Conservation (phyloP, 768 basidiomycete genomes). For the Boletus pseudo-olivaceus region DNA sequence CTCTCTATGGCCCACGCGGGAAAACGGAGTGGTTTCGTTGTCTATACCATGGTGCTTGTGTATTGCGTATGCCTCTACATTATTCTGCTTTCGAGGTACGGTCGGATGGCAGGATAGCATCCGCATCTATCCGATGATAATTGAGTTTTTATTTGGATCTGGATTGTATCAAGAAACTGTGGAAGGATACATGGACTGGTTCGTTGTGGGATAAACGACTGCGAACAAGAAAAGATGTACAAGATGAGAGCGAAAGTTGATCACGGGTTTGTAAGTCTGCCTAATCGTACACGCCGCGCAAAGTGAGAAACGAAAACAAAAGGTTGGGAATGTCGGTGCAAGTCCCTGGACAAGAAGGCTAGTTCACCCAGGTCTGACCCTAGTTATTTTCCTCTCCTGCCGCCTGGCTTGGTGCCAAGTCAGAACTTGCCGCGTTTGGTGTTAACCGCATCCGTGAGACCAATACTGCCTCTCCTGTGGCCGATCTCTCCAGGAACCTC, state of each 20-base stretch:
- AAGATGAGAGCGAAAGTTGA: constrained; percentile 3
- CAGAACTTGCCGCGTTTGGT: constrained; percentile 40
- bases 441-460: constrained; percentile 41
- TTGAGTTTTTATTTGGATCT: constrained; percentile 16
- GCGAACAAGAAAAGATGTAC: constrained; percentile 2
- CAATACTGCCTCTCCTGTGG: constrained; percentile 34
- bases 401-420: constrained; percentile 41
- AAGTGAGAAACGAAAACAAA: constrained; percentile 8
- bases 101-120: constrained; percentile 9
- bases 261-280: background rate
- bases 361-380: constrained; percentile 1
- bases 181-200: background rate
- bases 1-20: constrained; percentile 2
- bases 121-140: constrained; percentile 20
- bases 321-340: background rate
- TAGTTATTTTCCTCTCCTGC: constrained; percentile 42
- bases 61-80: constrained; percentile 29
- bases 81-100: constrained; percentile 25
- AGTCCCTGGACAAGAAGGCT: background rate
- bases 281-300: constrained; percentile 25
- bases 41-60: constrained; percentile 28
- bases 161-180: background rate
- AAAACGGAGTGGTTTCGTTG: constrained; percentile 20
- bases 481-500: constrained; percentile 46
- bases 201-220: background rate